Evolutionary conservation across 2,329 filamentous ascomycete genomes (phyloP).

Genomic region (Penicillium sp.): DNA sequence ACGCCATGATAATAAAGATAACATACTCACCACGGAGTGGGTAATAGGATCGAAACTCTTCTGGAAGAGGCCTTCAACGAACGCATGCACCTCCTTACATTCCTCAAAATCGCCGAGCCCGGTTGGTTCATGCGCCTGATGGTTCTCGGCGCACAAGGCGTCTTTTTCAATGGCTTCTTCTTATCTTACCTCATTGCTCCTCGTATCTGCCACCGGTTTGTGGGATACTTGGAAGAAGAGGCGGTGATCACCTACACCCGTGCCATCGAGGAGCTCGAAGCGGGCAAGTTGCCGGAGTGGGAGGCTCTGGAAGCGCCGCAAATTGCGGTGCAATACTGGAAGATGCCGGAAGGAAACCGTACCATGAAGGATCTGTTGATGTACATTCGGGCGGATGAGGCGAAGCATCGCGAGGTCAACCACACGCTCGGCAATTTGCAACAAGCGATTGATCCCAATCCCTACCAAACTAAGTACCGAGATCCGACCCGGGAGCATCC

Average conservation of each 20-base stretch:
- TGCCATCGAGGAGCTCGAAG: slow-evolving; percentile 82
- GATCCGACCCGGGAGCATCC: slow-evolving; percentile 67
- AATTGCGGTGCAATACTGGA: slow-evolving; percentile 89
- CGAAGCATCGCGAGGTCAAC: slow-evolving; percentile 90
- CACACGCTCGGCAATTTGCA: slow-evolving; percentile 89
- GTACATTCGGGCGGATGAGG: slow-evolving; percentile 88
- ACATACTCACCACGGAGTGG: not conserved
- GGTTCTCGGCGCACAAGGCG: slow-evolving; percentile 88
- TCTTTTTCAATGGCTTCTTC: slow-evolving; percentile 96
- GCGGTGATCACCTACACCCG: slow-evolving; percentile 94
- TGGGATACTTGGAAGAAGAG: slow-evolving; percentile 96
- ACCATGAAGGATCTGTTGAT: slow-evolving; percentile 84
- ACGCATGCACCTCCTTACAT: slow-evolving; percentile 88
- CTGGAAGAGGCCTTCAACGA: slow-evolving; percentile 91
- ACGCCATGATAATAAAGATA: not conserved
- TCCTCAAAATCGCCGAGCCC: slow-evolving; percentile 86
- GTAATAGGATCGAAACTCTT: slow-evolving; percentile 77
- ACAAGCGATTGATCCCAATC: slow-evolving; percentile 85
- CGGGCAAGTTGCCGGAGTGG: slow-evolving; percentile 82
- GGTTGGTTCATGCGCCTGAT: slow-evolving; percentile 89
- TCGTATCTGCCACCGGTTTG: slow-evolving; percentile 87
- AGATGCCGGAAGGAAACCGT: slow-evolving; percentile 79
- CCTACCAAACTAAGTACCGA: slow-evolving; percentile 82
- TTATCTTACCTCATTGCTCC: slow-evolving; percentile 83
- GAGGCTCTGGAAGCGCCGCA: slow-evolving; percentile 75